Evolutionary conservation across 2,329 filamentous ascomycete species (phyloP), one percentile per base, ranked within the genome.

Genomic region (Curvularia spicifera): DNA sequence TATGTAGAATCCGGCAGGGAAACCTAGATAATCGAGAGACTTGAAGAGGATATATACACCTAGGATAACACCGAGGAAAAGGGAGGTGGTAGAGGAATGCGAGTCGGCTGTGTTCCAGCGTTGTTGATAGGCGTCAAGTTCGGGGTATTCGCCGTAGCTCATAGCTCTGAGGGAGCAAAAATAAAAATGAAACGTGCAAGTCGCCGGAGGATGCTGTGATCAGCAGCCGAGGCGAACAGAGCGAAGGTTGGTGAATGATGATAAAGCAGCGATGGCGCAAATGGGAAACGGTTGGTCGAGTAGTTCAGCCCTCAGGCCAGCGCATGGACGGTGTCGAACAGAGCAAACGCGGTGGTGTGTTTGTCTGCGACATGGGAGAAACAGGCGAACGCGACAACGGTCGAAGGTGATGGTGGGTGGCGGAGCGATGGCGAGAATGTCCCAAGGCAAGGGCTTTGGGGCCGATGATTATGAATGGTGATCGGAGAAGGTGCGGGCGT

Each of bases 1-100:
- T 78, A 76, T 87, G 69, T 51, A 87, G 71, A 65, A 82, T 78
- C 56, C 79, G 71, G 67, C 65, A 0, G 74, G 73, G 53, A 61
- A 73, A n/a, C 72, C 72, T 6, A 70, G 57, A 15, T 69, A 53
- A 4, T 74, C 71, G 15, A 72, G 60, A 5, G 62, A 58, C 47
- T 67, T 71, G 59, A 69, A 71, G 42, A 78, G 46, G 20, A 71
- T 53, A 67, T 72, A 71, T 53, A 66, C 52, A 35, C 66, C 69
- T 13, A 66, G 57, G 35, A 72, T 33, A 8, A 62, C 45, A 4
- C 66, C 63, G 9, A 75, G 51, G 12, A 71, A 49, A 40, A 62
- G 33, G 20, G 68, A 64, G 20, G 61, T 60, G 46, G 62, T 59
- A 12, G 61, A 53, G 18, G 60, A 51, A 39, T 51, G 50, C 35